These are phyloP conservation scores for Pittosporum tobira DNA, from an alignment of 129 eudicot genomes.

Conservation along the genomic window DNA sequence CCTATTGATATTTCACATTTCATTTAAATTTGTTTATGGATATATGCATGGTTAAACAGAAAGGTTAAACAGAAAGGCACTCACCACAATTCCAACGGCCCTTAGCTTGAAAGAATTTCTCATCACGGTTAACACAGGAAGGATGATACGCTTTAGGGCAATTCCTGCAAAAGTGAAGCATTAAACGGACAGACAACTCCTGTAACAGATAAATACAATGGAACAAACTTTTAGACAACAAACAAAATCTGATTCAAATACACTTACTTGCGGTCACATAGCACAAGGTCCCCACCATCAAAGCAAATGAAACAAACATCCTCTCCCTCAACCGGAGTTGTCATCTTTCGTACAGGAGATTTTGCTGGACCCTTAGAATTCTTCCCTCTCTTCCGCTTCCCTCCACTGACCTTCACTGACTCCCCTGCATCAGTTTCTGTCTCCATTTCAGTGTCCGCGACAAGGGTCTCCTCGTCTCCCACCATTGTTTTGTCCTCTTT, in stretches of 20 bases:
- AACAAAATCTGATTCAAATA: slow-evolving; percentile 1
- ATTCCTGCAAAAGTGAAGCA: slow-evolving; percentile 40
- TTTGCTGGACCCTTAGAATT: slow-evolving; percentile 34
- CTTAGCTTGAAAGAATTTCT: slow-evolving; percentile 78
- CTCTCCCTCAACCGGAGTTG: slow-evolving; percentile 35
- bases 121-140: slow-evolving; percentile 73
- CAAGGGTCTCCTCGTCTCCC: slow-evolving; percentile 32
- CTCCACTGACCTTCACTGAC: slow-evolving; percentile 34
- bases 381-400: slow-evolving; percentile 69
- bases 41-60: too few species aligned
- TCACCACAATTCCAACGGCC: slow-evolving; percentile 95
- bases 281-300: slow-evolving; percentile 92
- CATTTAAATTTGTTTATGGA: too few species aligned
- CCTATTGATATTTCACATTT: too few species aligned
- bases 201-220: background rate
- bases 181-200: slow-evolving; percentile 1
- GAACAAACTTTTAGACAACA: slow-evolving; percentile 1
- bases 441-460: slow-evolving; percentile 50
- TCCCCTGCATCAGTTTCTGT: slow-evolving; percentile 47
- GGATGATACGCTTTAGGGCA: slow-evolving; percentile 86
- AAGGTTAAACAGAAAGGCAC: slow-evolving; percentile 12
- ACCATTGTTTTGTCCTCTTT: slow-evolving; percentile 32
- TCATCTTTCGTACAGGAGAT: slow-evolving; percentile 21
- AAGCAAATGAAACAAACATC: slow-evolving; percentile 97
- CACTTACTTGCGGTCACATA: slow-evolving; percentile 84